A percentile compares a stretch with the other conserved stretches of the same genome.
These are phyloP conservation scores for Hyphopichia fennica DNA, from an alignment of 1,139 yeast species.

Conservation along the genomic window DNA sequence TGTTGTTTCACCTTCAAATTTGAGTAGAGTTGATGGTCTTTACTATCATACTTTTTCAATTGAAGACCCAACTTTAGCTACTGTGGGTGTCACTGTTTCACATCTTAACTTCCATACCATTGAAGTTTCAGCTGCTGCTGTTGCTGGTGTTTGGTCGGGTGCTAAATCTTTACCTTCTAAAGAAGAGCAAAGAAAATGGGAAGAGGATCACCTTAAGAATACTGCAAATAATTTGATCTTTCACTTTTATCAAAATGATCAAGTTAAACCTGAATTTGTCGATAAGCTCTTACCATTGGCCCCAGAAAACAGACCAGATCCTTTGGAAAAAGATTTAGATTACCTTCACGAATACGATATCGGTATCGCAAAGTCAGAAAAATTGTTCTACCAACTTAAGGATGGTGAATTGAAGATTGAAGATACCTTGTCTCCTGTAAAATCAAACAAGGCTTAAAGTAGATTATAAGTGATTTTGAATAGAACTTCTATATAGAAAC, in stretches of 20 bases:
- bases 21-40: conserved; percentile 35
- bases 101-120: conserved; percentile 42
- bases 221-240: conserved; percentile 23
- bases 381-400: conserved; percentile 26
- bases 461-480: no score
- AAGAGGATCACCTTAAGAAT: conserved; percentile 16
- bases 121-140: conserved; percentile 44
- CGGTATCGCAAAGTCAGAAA: conserved; percentile 21
- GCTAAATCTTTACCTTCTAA: conserved; percentile 24
- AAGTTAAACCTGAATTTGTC: conserved; percentile 21
- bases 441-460: no score
- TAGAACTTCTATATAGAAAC: no score
- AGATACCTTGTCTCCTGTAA: conserved; percentile 8
- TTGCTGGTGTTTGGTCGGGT: conserved; percentile 49
- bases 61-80: conserved; percentile 43
- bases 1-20: conserved; percentile 24
- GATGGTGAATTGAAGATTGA: conserved; percentile 8
- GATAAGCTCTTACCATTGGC: conserved; percentile 20
- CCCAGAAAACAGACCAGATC: conserved; percentile 24
- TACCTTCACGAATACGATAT: conserved; percentile 23
- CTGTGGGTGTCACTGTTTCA: conserved; percentile 40
- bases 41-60: conserved; percentile 39
- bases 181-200: conserved; percentile 33
- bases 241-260: conserved; percentile 24
- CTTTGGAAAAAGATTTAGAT: conserved; percentile 23